Evolutionary conservation across 495 filamentous ascomycete genomes (phyloP), one percentile per base, ranked within the genome.

Genomic region (Choiromyces venosus): DNA sequence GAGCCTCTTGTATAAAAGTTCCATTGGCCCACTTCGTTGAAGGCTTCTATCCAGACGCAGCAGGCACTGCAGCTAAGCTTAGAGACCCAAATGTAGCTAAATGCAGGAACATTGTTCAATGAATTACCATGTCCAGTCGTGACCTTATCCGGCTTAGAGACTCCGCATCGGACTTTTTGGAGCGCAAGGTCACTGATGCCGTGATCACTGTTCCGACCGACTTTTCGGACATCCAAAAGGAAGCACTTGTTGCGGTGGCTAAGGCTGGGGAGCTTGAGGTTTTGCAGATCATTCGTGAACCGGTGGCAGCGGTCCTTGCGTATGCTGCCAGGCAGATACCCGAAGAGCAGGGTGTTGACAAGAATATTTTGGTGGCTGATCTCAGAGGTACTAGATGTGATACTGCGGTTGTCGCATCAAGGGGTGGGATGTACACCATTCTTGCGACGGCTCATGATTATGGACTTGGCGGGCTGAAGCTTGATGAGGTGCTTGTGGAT

Each of bases 391-490:
- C 91, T 36, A 89, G 95, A 52, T 97, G 93, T 37, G 95, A 99
- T 83, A 90, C 96, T 66, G 88, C 94, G 21, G 91, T 99, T 65
- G 84, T 99, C 76, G 91, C 93, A 68, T 94, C 89, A 80, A 89
- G 94, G 82, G 92, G 94, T 66, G 95, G 95, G 76, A 94, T 98
- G 86, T 98, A 99, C 87, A 97, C 92, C 66, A 90, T 97, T 76
- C 87, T 99, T 97, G n/a, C n/a, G n/a, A n/a, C n/a, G n/a, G n/a
- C n/a, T n/a, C n/a, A n/a, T n/a, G n/a, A n/a, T n/a, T n/a, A 96
- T 82, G 93, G 96, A 81, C 90, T 92, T 71, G 88, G 90, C 67
- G 95, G 95, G 78, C 83, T 87, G 36, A 88, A 92, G 65, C 85
- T 99, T 40, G 95, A 99, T 84, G 87, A 94, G 80, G 89, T 96